A percentile compares a stretch with the other conserved stretches of the same genome.
Evolutionary conservation across 2,329 filamentous ascomycete genomes (phyloP).

Genomic region (Cercospora berteroae): DNA sequence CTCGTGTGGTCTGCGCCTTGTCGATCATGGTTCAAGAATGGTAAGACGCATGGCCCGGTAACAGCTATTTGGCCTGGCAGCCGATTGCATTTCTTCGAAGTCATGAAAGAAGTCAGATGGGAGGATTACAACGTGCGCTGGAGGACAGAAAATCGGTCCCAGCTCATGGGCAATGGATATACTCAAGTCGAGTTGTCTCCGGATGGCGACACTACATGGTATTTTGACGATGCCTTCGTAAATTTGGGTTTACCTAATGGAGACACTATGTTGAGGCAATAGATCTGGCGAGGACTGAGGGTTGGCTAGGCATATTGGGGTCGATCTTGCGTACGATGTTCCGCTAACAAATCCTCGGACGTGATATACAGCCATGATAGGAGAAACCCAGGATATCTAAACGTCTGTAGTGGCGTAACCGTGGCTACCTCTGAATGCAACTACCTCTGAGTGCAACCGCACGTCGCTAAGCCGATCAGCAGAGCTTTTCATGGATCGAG

Average conservation of each 20-base stretch:
- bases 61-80: neutral
- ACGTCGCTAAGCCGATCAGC: too few species aligned
- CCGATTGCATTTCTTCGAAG: neutral
- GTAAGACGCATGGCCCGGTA: neutral
- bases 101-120: conserved; percentile 7
- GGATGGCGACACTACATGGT: neutral
- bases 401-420: too few species aligned
- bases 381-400: too few species aligned
- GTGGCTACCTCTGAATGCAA: too few species aligned
- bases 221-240: neutral
- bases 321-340: too few species aligned
- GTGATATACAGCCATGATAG: too few species aligned
- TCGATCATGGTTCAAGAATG: too few species aligned
- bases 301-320: too few species aligned
- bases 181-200: neutral
- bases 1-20: too few species aligned
- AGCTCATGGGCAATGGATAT: conserved; percentile 12
- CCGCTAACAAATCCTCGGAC: too few species aligned
- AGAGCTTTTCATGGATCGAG: too few species aligned
- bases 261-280: neutral
- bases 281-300: neutral
- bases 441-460: too few species aligned
- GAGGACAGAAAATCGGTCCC: neutral
- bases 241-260: neutral
- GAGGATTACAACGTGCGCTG: conserved; percentile 9